Base-by-base conservation (phyloP, 139 green algal species). In the Chlamydomonas incerta region DNA sequence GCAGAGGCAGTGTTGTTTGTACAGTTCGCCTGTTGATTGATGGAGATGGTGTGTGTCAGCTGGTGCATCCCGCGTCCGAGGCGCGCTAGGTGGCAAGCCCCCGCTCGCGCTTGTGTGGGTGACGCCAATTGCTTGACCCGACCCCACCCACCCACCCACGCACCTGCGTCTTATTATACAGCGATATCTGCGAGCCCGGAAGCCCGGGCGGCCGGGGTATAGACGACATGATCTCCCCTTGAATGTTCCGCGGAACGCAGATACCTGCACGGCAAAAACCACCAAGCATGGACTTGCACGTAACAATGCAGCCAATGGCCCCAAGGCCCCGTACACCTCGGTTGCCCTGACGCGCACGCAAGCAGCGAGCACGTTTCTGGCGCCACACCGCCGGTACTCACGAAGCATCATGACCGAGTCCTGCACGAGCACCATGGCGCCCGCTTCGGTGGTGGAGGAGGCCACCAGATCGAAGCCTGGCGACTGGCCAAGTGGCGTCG, bases 341-440 rank as follows among this genome's bases (percentile, higher is more conserved):
- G 41, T 50, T 50, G 41, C 41, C 41, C 6, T 50, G n/a, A 70
- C 63, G 10, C 26, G 28, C 63, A 70, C 63, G 3, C 63, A 37
- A 2, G n/a, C 3, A 11, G n/a, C 28, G 13, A 37, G 26, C n/a
- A n/a, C n/a, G n/a, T n/a, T n/a, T n/a, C n/a, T n/a, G n/a, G n/a
- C n/a, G n/a, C n/a, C 5, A 50, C 8, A 5, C 41, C 41, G 41
- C 41, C 41, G 41, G 5, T 50, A 50, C 77, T 83, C 60, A 83
- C 77, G 77, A n/a, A 83, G 63, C 77, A 83, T 74, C 10, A 83
- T 37, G 0, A 83, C 37, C 1, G 77, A 46, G 31, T 83, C 77
- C 37, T 74, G 29, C 63, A 83, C 52, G 18, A 74, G n/a, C 46
- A 83, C 62, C n/a, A 83, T 35, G 14, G 77, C 77, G 5, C 77